These are phyloP conservation scores for Hysterangium stoloniferum DNA, from an alignment of 768 basidiomycete species.

Conservation along the genomic window DNA sequence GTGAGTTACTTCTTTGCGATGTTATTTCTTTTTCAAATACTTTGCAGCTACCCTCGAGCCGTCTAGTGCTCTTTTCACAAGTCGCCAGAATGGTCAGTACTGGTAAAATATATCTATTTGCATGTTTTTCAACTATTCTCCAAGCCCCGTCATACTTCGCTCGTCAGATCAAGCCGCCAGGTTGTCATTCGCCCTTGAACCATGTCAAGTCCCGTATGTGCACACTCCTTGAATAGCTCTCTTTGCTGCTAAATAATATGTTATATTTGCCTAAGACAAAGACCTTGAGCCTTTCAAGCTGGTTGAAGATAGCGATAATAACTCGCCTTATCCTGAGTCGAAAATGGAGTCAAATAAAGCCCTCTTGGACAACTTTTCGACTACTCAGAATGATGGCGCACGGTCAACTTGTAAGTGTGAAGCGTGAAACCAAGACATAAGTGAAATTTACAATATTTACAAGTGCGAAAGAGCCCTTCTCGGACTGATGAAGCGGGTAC, in stretches of 20 bases:
- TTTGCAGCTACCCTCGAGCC: too few relatives aligned
- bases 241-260: neutral
- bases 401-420: too few relatives aligned
- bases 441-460: too few relatives aligned
- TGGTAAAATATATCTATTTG: too few relatives aligned
- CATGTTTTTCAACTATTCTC: neutral
- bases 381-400: neutral
- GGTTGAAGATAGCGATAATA: neutral
- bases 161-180: neutral
- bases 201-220: slow-evolving; percentile 3
- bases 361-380: neutral
- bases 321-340: neutral
- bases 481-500: too few relatives aligned
- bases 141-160: neutral
- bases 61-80: too few relatives aligned
- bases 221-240: neutral
- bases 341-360: neutral
- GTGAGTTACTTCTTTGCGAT: neutral
- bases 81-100: too few relatives aligned
- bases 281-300: slow-evolving; percentile 8
- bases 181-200: neutral
- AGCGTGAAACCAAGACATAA: too few relatives aligned
- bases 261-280: too few relatives aligned
- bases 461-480: too few relatives aligned
- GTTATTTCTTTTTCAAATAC: too few relatives aligned